phyloP scores from a whole-genome alignment of 306 rosid species.

The Clitoria ternatea region DNA sequence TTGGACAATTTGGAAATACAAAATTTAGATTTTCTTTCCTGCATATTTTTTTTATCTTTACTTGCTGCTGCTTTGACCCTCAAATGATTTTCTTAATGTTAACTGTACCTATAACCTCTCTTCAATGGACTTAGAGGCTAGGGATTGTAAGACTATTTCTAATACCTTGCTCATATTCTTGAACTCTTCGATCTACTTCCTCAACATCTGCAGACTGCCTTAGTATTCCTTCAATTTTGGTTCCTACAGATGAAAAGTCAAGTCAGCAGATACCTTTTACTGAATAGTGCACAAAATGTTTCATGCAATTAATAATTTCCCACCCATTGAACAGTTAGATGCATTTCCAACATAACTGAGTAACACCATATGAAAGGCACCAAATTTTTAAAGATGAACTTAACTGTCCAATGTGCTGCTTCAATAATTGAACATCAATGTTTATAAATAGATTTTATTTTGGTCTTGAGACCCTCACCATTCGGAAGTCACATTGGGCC shows the following conservation, averaged over 20 bases:
- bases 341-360: conserved; percentile 8
- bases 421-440: neutral
- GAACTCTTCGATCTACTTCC: conserved; percentile 96
- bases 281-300: neutral
- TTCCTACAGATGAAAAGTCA: conserved; percentile 43
- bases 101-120: neutral
- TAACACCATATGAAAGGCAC: neutral
- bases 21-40: neutral
- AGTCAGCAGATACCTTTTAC: conserved; percentile 9
- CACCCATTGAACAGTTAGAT: neutral
- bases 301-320: neutral
- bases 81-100: neutral
- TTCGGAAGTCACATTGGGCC: too few species aligned
- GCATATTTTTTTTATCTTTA: neutral
- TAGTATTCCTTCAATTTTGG: conserved; percentile 86
- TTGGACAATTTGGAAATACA: neutral
- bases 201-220: conserved; percentile 98
- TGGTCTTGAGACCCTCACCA: too few species aligned
- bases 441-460: too few species aligned
- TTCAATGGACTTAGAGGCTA: neutral
- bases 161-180: conserved; percentile 93
- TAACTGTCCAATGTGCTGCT: neutral
- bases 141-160: neutral
- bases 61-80: neutral
- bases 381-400: neutral